Evolutionary conservation across 805 yeast genomes (phyloP).

Genomic region (Starmera quercuum): DNA sequence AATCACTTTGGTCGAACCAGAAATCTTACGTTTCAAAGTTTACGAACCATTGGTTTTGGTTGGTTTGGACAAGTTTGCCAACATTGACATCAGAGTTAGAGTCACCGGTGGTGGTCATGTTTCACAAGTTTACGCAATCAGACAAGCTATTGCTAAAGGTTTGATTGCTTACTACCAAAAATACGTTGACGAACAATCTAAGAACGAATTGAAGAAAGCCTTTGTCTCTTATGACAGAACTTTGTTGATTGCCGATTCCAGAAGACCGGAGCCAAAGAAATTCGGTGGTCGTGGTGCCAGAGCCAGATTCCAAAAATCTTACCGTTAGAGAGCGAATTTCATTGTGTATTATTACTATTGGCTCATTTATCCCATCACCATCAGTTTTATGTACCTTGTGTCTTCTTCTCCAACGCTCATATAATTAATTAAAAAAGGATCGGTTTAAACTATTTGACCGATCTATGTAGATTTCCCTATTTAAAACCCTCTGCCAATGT

Average conservation of each 20-base stretch:
- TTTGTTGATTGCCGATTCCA: slow-evolving; percentile 97
- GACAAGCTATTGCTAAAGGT: slow-evolving; percentile 99
- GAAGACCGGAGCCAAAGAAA: slow-evolving; percentile 99
- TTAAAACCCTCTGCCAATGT: too few species aligned
- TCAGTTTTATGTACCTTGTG: slow-evolving; percentile 6
- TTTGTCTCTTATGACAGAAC: slow-evolving; percentile 98
- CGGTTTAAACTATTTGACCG: slow-evolving; percentile 1
- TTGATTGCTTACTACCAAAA: slow-evolving; percentile 99
- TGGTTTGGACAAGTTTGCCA: slow-evolving; percentile 98
- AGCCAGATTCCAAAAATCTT: slow-evolving; percentile 99
- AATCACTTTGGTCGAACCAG: slow-evolving; percentile 98
- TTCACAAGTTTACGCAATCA: slow-evolving; percentile 98
- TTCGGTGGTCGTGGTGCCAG: slow-evolving; percentile 99
- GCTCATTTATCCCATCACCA: slow-evolving; percentile 1
- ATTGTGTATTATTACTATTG: slow-evolving; percentile 2
- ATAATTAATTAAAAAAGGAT: slow-evolving; percentile 3
- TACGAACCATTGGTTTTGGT: slow-evolving; percentile 98
- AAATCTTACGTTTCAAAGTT: slow-evolving; percentile 98
- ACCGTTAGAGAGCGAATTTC: slow-evolving; percentile 61
- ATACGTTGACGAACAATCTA: slow-evolving; percentile 98
- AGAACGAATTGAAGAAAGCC: slow-evolving; percentile 98
- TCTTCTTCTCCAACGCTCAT: slow-evolving; percentile 2
- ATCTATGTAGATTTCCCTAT: too few species aligned
- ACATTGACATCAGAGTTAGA: slow-evolving; percentile 97
- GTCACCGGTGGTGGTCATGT: slow-evolving; percentile 99